Conservation (phyloP, 2,329 filamentous ascomycete genomes). For the Colletotrichum tamarilloi region DNA sequence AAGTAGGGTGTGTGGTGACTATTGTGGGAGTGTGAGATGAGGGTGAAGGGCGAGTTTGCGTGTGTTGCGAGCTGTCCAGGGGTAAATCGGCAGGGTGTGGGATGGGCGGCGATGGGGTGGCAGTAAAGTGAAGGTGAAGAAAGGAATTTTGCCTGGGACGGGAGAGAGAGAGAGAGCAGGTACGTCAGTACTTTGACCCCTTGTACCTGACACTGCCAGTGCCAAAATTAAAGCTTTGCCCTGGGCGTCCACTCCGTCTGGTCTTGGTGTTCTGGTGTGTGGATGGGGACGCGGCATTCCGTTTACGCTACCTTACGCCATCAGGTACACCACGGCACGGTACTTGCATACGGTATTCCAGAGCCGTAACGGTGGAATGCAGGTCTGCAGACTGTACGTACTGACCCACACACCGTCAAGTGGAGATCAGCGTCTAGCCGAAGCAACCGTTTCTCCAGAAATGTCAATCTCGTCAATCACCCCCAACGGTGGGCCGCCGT, state of each 20-base stretch:
- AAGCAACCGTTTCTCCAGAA: neutral
- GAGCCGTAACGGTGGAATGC: too few species aligned
- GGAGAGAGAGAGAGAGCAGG: neutral
- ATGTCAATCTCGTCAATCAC: neutral
- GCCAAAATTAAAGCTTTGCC: constrained; percentile 30
- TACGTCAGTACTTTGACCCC: constrained; percentile 29
- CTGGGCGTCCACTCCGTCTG: constrained; percentile 22
- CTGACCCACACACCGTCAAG: neutral
- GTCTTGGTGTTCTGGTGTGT: neutral
- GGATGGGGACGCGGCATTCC: neutral
- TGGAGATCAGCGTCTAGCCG: neutral
- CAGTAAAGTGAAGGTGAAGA: constrained; percentile 31
- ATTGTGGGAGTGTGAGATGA: neutral
- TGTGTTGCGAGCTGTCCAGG: neutral
- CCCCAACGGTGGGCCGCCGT: neutral
- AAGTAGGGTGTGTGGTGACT: neutral
- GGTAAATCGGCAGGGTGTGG: constrained; percentile 4
- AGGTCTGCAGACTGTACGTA: too few species aligned
- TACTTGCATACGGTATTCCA: neutral
- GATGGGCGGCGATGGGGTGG: constrained; percentile 6
- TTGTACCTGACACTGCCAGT: constrained; percentile 27
- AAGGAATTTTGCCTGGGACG: constrained; percentile 23
- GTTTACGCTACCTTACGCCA: neutral
- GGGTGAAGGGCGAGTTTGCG: neutral
- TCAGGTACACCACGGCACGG: neutral